A percentile compares a stretch with the other conserved stretches of the same genome.
phyloP scores from a whole-genome alignment of 148 eudicot species.

The Linanthus parryae region DNA sequence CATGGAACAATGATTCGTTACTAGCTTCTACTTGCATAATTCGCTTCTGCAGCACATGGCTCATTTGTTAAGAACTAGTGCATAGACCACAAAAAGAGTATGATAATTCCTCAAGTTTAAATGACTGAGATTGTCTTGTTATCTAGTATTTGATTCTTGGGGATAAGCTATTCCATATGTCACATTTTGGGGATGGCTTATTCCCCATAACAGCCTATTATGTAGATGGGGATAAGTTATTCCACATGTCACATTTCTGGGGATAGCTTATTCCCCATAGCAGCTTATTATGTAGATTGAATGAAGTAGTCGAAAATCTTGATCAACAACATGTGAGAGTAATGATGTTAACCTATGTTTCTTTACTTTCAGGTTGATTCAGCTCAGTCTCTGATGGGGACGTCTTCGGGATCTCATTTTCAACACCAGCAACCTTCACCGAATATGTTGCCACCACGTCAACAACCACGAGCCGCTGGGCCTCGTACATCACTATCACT shows the following conservation, averaged over 20 bases:
- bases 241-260: not conserved
- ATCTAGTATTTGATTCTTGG: too few relatives aligned
- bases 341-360: not conserved
- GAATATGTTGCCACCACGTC: constrained; percentile 48
- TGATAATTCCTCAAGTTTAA: too few relatives aligned
- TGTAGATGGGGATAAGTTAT: too few relatives aligned
- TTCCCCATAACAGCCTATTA: too few relatives aligned
- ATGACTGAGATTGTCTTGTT: too few relatives aligned
- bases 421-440: constrained; percentile 31
- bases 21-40: too few relatives aligned
- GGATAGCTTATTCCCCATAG: not conserved
- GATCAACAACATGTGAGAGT: not conserved
- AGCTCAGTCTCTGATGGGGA: constrained; percentile 21
- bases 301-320: not conserved
- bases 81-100: too few relatives aligned
- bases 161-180: too few relatives aligned
- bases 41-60: too few relatives aligned
- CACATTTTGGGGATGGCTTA: too few relatives aligned
- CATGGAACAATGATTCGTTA: too few relatives aligned
- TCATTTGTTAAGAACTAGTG: too few relatives aligned
- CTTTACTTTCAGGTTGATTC: constrained; percentile 7
- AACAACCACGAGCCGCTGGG: constrained; percentile 39
- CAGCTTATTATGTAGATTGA: not conserved
- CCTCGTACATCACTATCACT: constrained; percentile 42
- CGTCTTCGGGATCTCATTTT: constrained; percentile 38